These are phyloP conservation scores for Termitomyces sp. DNA, from an alignment of 768 basidiomycete genomes.

Conservation along the genomic window DNA sequence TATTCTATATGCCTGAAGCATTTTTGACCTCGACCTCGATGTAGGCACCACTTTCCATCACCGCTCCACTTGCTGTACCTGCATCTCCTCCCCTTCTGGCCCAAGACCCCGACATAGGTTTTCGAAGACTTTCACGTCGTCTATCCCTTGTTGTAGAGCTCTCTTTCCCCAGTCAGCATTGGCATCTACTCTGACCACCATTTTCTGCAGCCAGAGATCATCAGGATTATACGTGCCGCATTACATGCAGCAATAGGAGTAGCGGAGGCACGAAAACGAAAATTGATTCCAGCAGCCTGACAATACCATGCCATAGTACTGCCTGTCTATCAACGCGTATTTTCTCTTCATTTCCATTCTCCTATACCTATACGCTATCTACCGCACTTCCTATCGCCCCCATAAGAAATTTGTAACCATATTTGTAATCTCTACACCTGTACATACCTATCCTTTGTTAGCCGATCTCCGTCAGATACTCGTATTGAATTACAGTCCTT, in stretches of 20 bases:
- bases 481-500: neutral
- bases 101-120: too few species aligned
- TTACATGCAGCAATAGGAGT: neutral
- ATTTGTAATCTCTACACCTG: too few species aligned
- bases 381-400: neutral
- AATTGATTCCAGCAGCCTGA: neutral
- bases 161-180: neutral
- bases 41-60: neutral
- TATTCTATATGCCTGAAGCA: too few species aligned
- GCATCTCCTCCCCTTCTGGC: neutral
- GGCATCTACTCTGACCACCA: neutral
- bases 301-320: neutral
- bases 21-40: neutral
- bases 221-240: neutral
- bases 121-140: neutral
- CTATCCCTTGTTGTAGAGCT: neutral
- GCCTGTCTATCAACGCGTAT: neutral
- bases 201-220: neutral
- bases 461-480: neutral
- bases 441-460: neutral
- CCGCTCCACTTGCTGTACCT: neutral
- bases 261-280: neutral
- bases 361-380: neutral
- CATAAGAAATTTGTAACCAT: neutral
- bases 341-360: neutral